These are phyloP conservation scores for Ogataea henricii DNA, from an alignment of 805 yeast genomes.

Conservation along the genomic window DNA sequence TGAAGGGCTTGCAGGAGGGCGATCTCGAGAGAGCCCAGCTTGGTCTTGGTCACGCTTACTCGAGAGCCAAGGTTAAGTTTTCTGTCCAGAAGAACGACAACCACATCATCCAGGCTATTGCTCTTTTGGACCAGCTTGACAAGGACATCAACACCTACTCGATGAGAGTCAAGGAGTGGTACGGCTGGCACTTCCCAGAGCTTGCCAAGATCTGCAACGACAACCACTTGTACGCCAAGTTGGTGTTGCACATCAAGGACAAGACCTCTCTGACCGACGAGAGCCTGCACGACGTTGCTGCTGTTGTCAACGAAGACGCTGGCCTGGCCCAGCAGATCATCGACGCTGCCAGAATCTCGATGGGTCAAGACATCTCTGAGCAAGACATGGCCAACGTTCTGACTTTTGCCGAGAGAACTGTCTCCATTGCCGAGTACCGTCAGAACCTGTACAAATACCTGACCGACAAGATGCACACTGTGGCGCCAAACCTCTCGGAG, in stretches of 20 bases:
- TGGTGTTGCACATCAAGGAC: constrained; percentile 81
- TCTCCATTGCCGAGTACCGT: constrained; percentile 88
- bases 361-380: constrained; percentile 98
- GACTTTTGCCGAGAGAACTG: constrained; percentile 92
- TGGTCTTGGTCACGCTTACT: constrained; percentile 98
- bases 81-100: constrained; percentile 98
- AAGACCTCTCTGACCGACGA: constrained; percentile 81
- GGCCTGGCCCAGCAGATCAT: constrained; percentile 88
- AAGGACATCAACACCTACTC: constrained; percentile 97
- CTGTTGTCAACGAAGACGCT: constrained; percentile 87
- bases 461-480: constrained; percentile 94
- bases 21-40: constrained; percentile 97
- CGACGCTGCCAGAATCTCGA: constrained; percentile 93
- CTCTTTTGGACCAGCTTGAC: constrained; percentile 94
- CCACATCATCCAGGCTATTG: constrained; percentile 98
- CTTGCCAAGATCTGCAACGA: constrained; percentile 89
- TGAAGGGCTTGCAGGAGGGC: constrained; percentile 90
- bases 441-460: constrained; percentile 79
- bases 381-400: constrained; percentile 90
- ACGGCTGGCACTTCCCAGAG: constrained; percentile 99
- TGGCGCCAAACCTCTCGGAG: constrained; percentile 96
- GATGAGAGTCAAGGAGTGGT: constrained; percentile 98
- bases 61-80: constrained; percentile 98
- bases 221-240: constrained; percentile 81
- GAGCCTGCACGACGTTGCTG: constrained; percentile 86